Evolutionary conservation across 176 grass and related monocot species (phyloP).

Genomic region (Phoenix dactylifera): DNA sequence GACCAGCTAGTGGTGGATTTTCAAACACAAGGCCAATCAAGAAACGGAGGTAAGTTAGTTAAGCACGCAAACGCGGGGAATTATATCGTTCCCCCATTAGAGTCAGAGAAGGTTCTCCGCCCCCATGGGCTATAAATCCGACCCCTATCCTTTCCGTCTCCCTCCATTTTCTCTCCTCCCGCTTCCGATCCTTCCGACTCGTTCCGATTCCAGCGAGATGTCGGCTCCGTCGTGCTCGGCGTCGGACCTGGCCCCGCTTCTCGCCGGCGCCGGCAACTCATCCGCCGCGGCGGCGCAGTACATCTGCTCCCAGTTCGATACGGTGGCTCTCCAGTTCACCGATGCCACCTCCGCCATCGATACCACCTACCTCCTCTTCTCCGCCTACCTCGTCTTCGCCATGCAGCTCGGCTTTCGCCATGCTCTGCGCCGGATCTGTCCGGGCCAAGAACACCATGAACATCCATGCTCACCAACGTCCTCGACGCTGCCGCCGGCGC

Average conservation of each 20-base stretch:
- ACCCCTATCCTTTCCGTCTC: too few species aligned
- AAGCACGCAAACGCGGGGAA: too few species aligned
- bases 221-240: slow-evolving; percentile 8
- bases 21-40: too few species aligned
- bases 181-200: too few species aligned
- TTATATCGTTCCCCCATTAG: too few species aligned
- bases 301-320: slow-evolving; percentile 27
- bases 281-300: slow-evolving; percentile 22
- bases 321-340: not conserved
- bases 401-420: slow-evolving; percentile 42
- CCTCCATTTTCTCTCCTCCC: too few species aligned
- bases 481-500: slow-evolving; percentile 21
- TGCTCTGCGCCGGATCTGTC: slow-evolving; percentile 34
- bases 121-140: too few species aligned
- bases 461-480: slow-evolving; percentile 36
- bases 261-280: slow-evolving; percentile 10
- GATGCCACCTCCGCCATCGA: slow-evolving; percentile 29
- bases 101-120: too few species aligned
- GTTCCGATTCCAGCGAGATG: too few species aligned
- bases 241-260: slow-evolving; percentile 13
- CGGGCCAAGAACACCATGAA: slow-evolving; percentile 27
- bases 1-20: too few species aligned
- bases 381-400: slow-evolving; percentile 30
- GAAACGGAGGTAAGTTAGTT: too few species aligned
- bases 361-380: slow-evolving; percentile 39